A percentile compares a stretch with the other conserved stretches of the same genome.
Conservation (phyloP, 83 land plant genomes). For the Picea abies region DNA sequence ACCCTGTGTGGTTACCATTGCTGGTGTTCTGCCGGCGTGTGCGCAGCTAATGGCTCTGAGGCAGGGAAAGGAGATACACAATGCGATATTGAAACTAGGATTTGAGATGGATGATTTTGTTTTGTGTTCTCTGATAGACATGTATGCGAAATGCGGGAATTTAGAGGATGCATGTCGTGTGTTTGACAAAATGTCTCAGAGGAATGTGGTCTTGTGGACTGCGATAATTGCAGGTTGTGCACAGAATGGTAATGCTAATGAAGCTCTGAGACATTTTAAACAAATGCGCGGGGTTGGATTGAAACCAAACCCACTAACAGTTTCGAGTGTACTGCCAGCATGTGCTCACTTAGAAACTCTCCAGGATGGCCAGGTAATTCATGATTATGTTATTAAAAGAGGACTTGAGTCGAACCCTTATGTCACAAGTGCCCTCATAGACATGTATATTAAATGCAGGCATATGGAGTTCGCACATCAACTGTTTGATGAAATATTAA, state of each 20-base stretch:
- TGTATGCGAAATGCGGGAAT: constrained; percentile 27
- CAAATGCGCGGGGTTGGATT: constrained; percentile 34
- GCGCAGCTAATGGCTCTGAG: constrained; percentile 5
- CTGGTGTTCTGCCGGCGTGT: constrained; percentile 25
- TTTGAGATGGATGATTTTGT: constrained; percentile 22
- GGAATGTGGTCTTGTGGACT: constrained; percentile 54
- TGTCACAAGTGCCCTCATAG: constrained; percentile 46
- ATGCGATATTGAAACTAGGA: constrained; percentile 18
- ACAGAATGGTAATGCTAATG: constrained; percentile 22
- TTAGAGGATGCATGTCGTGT: constrained; percentile 23
- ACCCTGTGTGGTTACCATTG: constrained; percentile 17
- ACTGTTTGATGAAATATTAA: constrained; percentile 50
- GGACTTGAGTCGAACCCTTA: constrained; percentile 38
- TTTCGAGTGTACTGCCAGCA: constrained; percentile 58
- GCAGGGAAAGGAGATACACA: constrained; percentile 24
- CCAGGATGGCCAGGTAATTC: constrained; percentile 37
- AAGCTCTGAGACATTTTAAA: constrained; percentile 29
- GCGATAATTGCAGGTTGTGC: constrained; percentile 52
- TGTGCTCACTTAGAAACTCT: constrained; percentile 43
- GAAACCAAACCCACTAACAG: constrained; percentile 27
- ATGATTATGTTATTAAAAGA: constrained; percentile 40
- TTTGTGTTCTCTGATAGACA: constrained; percentile 34
- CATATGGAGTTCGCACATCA: constrained; percentile 33
- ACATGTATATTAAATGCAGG: constrained; percentile 45
- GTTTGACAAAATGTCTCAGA: constrained; percentile 23